A percentile compares a stretch with the other conserved stretches of the same genome.
phyloP scores from a whole-genome alignment of 179 eudicot genomes.

The Beta macrorhiza region DNA sequence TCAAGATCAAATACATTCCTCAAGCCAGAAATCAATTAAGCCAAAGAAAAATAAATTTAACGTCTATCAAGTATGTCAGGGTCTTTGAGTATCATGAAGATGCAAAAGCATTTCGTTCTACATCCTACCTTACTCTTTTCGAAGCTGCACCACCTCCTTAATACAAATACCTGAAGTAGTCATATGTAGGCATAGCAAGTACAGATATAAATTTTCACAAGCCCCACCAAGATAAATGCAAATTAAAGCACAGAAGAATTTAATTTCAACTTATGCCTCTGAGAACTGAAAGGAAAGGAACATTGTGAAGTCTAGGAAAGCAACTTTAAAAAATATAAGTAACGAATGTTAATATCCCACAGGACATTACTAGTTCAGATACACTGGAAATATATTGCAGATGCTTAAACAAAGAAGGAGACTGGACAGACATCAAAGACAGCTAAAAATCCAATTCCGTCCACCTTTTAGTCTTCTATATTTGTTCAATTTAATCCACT shows the following conservation, averaged over 20 bases:
- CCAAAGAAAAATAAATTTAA: background rate
- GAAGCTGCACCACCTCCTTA: background rate
- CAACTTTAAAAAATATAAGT: constrained; percentile 1
- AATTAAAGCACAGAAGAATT: background rate
- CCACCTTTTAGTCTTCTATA: background rate
- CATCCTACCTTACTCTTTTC: background rate
- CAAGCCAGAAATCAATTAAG: background rate
- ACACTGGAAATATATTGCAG: background rate
- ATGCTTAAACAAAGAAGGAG: background rate
- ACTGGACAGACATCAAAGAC: background rate
- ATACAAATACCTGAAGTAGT: background rate
- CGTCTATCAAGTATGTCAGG: background rate
- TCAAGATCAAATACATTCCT: background rate
- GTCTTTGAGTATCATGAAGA: constrained; percentile 8
- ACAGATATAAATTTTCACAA: background rate
- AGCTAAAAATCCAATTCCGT: background rate
- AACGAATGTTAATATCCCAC: background rate
- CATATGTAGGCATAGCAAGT: background rate
- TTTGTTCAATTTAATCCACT: background rate
- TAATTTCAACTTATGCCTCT: background rate
- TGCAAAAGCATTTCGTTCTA: background rate
- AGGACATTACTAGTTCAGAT: background rate
- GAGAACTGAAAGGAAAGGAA: background rate
- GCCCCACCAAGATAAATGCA: background rate
- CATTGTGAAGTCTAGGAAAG: background rate